Evolutionary conservation across 805 yeast species (phyloP).

Genomic region (Starmerella davenportii): DNA sequence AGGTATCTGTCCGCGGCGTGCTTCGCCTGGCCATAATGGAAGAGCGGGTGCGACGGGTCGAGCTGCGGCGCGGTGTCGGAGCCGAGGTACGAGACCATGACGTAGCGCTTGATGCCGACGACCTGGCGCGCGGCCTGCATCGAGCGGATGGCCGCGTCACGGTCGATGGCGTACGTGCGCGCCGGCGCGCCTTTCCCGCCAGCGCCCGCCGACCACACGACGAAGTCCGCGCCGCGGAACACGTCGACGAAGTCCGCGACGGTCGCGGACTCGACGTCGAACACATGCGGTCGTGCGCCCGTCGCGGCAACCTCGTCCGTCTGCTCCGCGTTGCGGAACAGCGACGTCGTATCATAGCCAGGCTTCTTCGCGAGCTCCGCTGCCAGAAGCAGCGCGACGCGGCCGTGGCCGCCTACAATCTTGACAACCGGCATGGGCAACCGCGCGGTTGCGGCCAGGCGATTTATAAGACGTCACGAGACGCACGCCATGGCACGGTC

Average conservation of each 20-base stretch:
- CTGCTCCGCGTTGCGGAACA: conserved; percentile 33
- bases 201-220: conserved; percentile 46
- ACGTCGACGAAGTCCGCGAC: conserved; percentile 25
- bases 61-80: conserved; percentile 32
- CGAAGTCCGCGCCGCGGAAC: conserved; percentile 34
- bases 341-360: conserved; percentile 24
- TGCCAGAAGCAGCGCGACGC: conserved; percentile 34
- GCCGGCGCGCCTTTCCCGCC: conserved; percentile 34
- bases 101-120: conserved; percentile 28
- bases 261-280: conserved; percentile 23
- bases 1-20: conserved; percentile 38
- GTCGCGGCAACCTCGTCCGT: conserved; percentile 25
- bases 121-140: conserved; percentile 36
- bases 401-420: conserved; percentile 46
- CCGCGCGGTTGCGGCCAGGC: too few relatives aligned
- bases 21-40: conserved; percentile 41
- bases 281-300: conserved; percentile 24
- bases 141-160: conserved; percentile 42
- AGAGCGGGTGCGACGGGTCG: conserved; percentile 27
- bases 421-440: conserved; percentile 22
- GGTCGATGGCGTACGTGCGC: conserved; percentile 34
- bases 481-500: too few relatives aligned
- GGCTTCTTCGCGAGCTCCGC: conserved; percentile 20
- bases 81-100: conserved; percentile 39
- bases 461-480: too few relatives aligned